phyloP scores from a whole-genome alignment of 2,329 filamentous ascomycete genomes.

The Venturiaceae sp. region DNA sequence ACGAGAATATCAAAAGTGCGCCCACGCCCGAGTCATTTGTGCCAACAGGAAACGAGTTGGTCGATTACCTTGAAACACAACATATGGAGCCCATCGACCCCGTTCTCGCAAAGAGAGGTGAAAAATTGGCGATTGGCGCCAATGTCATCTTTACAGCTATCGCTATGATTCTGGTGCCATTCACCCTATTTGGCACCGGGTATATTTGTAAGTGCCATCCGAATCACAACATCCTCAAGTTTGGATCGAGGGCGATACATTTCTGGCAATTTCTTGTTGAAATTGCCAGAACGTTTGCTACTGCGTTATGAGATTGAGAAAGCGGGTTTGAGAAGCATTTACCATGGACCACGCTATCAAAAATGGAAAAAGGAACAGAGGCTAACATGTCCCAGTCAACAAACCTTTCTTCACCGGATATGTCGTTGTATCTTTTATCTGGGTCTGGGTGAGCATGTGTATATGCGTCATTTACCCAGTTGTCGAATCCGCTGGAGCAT shows the following conservation, averaged over 20 bases:
- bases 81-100: slow-evolving; percentile 34
- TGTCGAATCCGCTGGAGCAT: slow-evolving; percentile 16
- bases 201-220: slow-evolving; percentile 23
- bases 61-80: slow-evolving; percentile 29
- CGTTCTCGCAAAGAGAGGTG: slow-evolving; percentile 23
- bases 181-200: slow-evolving; percentile 27
- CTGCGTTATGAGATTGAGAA: too few species aligned
- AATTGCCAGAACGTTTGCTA: too few species aligned
- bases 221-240: too few species aligned
- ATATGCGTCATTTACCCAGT: slow-evolving; percentile 31
- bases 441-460: slow-evolving; percentile 27
- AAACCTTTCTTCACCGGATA: slow-evolving; percentile 26
- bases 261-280: too few species aligned
- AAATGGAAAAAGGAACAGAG: neutral
- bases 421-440: slow-evolving; percentile 31
- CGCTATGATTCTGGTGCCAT: slow-evolving; percentile 28
- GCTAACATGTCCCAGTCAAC: slow-evolving; percentile 1
- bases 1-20: neutral
- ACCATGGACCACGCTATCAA: too few species aligned
- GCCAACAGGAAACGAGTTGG: slow-evolving; percentile 29
- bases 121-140: slow-evolving; percentile 25
- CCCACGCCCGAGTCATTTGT: slow-evolving; percentile 16
- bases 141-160: slow-evolving; percentile 25
- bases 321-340: too few species aligned
- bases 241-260: too few species aligned